A percentile compares a stretch with the other conserved stretches of the same genome.
Conservation (phyloP, 495 filamentous ascomycete genomes). For the Penicillium daleae region DNA sequence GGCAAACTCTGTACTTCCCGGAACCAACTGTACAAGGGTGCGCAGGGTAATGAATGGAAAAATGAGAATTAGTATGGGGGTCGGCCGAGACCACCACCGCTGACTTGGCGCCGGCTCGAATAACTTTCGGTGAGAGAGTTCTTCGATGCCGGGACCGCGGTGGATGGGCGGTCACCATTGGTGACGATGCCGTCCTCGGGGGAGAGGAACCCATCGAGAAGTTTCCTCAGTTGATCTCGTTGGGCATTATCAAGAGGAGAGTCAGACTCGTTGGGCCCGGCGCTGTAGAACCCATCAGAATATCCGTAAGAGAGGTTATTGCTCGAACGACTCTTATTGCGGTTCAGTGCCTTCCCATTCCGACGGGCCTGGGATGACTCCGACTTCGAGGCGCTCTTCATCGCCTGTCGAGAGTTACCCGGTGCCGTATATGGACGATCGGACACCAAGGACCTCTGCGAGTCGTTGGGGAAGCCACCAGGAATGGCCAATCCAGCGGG, state of each 20-base stretch:
- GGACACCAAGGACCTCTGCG: conserved; percentile 38
- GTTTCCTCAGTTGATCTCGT: conserved; percentile 41
- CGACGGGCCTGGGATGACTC: conserved; percentile 14
- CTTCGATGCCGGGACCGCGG: conserved; percentile 19
- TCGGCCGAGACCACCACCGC: conserved; percentile 43
- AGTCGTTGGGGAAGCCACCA: conserved; percentile 43
- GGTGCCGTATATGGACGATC: conserved; percentile 48
- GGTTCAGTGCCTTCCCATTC: conserved; percentile 34
- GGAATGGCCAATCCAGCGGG: conserved; percentile 43
- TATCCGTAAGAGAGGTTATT: conserved; percentile 36
- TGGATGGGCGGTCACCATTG: conserved; percentile 26
- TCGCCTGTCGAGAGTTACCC: conserved; percentile 28
- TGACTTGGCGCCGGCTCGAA: conserved; percentile 31
- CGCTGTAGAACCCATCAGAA: conserved; percentile 13
- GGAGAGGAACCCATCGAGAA: conserved; percentile 45
- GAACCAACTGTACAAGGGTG: conserved; percentile 25
- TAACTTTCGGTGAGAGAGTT: conserved; percentile 20
- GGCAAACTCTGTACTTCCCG: conserved; percentile 6
- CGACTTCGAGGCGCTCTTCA: conserved; percentile 26
- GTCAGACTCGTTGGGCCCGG: conserved; percentile 21
- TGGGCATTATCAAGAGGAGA: conserved; percentile 21
- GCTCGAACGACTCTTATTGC: conserved; percentile 45
- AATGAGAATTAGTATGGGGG: conserved; percentile 44
- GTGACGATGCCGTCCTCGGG: conserved; percentile 21
- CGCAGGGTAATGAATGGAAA: conserved; percentile 1